Evolutionary conservation across 257 asterid species (phyloP).

Genomic region (Knoxia roxburghii): DNA sequence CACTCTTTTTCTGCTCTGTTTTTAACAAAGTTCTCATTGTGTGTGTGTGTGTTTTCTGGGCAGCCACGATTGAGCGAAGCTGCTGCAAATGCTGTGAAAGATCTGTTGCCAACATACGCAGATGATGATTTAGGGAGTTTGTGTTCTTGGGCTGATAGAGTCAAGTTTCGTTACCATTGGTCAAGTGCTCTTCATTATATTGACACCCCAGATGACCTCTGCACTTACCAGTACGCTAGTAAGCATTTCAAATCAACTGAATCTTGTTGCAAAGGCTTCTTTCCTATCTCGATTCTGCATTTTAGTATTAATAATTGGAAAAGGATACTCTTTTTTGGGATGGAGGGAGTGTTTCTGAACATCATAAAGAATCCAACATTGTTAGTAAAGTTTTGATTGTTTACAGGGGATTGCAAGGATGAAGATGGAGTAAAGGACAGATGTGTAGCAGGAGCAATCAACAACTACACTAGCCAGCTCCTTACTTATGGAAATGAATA

Average conservation of each 20-base stretch:
- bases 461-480: conserved; percentile 83
- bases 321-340: no score
- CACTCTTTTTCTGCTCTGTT: neutral
- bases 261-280: no score
- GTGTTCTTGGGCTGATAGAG: conserved; percentile 83
- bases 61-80: conserved; percentile 64
- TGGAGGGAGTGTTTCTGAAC: no score
- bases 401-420: conserved; percentile 84
- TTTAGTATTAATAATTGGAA: no score
- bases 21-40: neutral
- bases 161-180: conserved; percentile 69
- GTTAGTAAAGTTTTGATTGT: no score
- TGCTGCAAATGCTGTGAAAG: conserved; percentile 63
- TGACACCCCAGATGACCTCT: conserved; percentile 68
- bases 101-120: conserved; percentile 53
- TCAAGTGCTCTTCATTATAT: conserved; percentile 79
- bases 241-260: conserved; percentile 17
- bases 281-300: no score
- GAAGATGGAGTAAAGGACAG: conserved; percentile 56
- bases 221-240: conserved; percentile 66
- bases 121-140: conserved; percentile 56
- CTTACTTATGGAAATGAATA: conserved; percentile 31
- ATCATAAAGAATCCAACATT: no score
- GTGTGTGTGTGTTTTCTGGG: neutral
- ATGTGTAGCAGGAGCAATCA: conserved; percentile 90